phyloP scores from a whole-genome alignment of 164 flowering plant species.

The Warburgia ugandensis region DNA sequence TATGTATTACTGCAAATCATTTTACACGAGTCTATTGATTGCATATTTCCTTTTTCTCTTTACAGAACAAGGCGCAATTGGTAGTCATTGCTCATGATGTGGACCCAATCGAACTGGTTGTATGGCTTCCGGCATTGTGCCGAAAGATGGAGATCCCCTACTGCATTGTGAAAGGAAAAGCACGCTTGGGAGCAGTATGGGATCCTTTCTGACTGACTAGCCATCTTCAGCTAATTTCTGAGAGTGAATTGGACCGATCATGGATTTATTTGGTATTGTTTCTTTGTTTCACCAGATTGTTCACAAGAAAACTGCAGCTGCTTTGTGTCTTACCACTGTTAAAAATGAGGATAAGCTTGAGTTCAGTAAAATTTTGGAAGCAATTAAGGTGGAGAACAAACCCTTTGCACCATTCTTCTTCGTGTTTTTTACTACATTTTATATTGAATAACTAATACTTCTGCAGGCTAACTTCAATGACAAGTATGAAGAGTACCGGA shows the following conservation, averaged over 20 bases:
- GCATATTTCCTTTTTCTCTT: background rate
- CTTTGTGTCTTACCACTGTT: slow-evolving; percentile 63
- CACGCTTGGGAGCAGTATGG: slow-evolving; percentile 47
- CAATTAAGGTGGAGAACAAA: slow-evolving; percentile 49
- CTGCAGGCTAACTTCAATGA: slow-evolving; percentile 22
- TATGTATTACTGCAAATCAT: background rate
- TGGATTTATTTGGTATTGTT: background rate
- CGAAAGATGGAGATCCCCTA: slow-evolving; percentile 80
- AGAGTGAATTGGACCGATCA: background rate
- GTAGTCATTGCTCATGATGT: slow-evolving; percentile 65
- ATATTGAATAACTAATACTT: background rate
- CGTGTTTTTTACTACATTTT: background rate
- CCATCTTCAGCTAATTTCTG: background rate
- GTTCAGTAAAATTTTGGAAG: slow-evolving; percentile 73
- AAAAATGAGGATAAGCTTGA: slow-evolving; percentile 87
- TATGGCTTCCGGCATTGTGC: slow-evolving; percentile 61
- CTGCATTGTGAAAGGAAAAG: slow-evolving; percentile 74
- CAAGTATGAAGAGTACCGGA: slow-evolving; percentile 55
- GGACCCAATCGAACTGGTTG: slow-evolving; percentile 49
- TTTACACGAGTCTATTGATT: background rate
- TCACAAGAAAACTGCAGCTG: slow-evolving; percentile 45
- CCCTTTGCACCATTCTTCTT: background rate
- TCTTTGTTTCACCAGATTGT: slow-evolving; percentile 13
- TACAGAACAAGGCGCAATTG: slow-evolving; percentile 33
- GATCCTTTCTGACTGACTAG: background rate